A percentile compares a stretch with the other conserved stretches of the same genome.
phyloP scores from a whole-genome alignment of 2,329 filamentous ascomycete species.

The Neofusicoccum ribis region DNA sequence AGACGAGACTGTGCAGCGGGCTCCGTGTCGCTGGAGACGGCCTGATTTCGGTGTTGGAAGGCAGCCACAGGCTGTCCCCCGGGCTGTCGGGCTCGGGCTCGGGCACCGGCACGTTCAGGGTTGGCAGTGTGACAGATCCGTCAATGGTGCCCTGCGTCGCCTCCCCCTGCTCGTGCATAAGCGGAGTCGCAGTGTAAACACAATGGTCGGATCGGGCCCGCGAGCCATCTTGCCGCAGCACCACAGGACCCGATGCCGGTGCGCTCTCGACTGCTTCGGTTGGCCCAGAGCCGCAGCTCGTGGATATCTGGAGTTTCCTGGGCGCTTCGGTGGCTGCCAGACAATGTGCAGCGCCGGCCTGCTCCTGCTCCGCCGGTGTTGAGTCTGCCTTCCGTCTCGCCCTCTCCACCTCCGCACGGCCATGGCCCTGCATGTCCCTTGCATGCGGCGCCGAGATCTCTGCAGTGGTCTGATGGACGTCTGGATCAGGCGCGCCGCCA shows the following conservation, averaged over 20 bases:
- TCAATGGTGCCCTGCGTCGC: neutral
- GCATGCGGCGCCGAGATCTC: too few relatives aligned
- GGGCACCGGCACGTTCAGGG: neutral
- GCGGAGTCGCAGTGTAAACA: neutral
- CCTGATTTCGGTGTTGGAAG: slow-evolving; percentile 12
- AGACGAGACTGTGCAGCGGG: neutral
- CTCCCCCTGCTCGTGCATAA: neutral
- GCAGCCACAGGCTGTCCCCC: slow-evolving; percentile 2
- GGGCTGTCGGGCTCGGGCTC: slow-evolving; percentile 5
- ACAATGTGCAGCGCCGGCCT: neutral
- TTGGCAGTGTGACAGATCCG: slow-evolving; percentile 12
- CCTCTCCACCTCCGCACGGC: neutral
- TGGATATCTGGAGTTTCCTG: neutral
- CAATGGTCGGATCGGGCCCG: neutral
- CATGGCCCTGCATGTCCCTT: neutral
- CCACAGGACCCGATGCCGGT: too few relatives aligned
- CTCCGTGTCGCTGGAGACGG: neutral
- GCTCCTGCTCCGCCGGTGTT: neutral
- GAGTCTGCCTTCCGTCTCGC: neutral
- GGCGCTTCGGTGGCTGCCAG: neutral
- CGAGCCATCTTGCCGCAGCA: neutral
- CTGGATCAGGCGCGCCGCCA: neutral
- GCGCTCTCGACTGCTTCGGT: neutral
- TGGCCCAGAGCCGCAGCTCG: neutral
- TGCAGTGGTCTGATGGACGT: too few relatives aligned